Percentiles rank a stretch among this genome's conserved stretches.
Evolutionary conservation across 495 filamentous ascomycete genomes (phyloP).

Genomic region (Bacidia rubella): DNA sequence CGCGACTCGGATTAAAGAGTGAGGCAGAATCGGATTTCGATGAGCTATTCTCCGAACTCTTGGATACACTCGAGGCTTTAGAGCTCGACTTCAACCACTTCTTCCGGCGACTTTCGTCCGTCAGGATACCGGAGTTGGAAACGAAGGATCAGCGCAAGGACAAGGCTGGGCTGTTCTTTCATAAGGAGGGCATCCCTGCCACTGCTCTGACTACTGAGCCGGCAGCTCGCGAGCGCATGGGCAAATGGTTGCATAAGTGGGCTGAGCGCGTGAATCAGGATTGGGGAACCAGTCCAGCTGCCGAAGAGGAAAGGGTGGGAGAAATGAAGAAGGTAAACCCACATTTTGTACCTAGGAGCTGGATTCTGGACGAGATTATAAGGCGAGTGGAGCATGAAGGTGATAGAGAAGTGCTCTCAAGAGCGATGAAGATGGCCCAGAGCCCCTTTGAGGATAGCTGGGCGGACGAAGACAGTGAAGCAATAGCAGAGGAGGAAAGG

Average conservation of each 20-base stretch:
- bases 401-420: constrained; percentile 61
- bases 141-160: constrained; percentile 44
- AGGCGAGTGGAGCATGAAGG: constrained; percentile 70
- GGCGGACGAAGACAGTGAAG: constrained; percentile 30
- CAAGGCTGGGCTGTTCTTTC: constrained; percentile 55
- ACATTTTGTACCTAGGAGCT: constrained; percentile 75
- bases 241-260: constrained; percentile 67
- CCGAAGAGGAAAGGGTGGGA: constrained; percentile 46
- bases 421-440: constrained; percentile 65
- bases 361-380: constrained; percentile 91
- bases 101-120: constrained; percentile 58
- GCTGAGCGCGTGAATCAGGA: constrained; percentile 52
- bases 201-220: constrained; percentile 40
- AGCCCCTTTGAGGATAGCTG: constrained; percentile 76
- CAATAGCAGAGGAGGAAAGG: constrained; percentile 61
- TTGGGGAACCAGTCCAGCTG: constrained; percentile 39
- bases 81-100: constrained; percentile 87
- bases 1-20: constrained; percentile 58
- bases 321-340: constrained; percentile 82
- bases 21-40: constrained; percentile 62
- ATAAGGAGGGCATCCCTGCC: constrained; percentile 45
- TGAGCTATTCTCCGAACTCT: constrained; percentile 54
- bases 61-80: constrained; percentile 69
- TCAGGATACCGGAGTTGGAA: constrained; percentile 40
- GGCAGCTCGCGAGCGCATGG: constrained; percentile 45